Conservation (phyloP, 2,329 filamentous ascomycete genomes). For the Aureobasidium subglaciale region DNA sequence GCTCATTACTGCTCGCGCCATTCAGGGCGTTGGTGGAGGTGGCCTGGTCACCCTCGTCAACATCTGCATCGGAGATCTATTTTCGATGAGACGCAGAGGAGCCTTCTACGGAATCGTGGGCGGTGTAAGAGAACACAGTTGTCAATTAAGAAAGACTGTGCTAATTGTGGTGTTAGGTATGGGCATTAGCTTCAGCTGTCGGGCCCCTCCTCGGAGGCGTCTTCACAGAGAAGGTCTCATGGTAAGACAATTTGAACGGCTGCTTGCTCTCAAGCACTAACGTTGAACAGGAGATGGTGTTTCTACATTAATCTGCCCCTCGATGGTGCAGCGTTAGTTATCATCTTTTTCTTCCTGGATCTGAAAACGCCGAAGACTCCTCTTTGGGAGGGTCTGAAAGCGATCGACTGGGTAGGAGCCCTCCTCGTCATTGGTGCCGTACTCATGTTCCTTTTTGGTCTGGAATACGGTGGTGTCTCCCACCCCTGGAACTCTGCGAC, state of each 20-base stretch:
- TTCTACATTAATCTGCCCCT: conserved; percentile 51
- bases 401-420: conserved; percentile 60
- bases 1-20: conserved; percentile 53
- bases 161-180: too few relatives aligned
- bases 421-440: conserved; percentile 66
- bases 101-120: conserved; percentile 60
- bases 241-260: too few relatives aligned
- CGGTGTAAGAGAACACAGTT: too few relatives aligned
- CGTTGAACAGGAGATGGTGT: conserved; percentile 40
- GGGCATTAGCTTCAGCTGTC: conserved; percentile 59
- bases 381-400: conserved; percentile 53
- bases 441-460: conserved; percentile 77
- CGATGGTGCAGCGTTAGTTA: conserved; percentile 51
- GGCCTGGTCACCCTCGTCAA: conserved; percentile 58
- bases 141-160: too few relatives aligned
- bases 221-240: conserved; percentile 48
- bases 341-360: conserved; percentile 57
- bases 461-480: conserved; percentile 73
- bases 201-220: conserved; percentile 62
- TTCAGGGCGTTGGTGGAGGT: conserved; percentile 59
- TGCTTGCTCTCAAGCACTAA: too few relatives aligned
- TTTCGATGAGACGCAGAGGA: conserved; percentile 49
- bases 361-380: conserved; percentile 61
- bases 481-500: conserved; percentile 69
- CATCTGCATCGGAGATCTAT: conserved; percentile 57